Evolutionary conservation across 2,329 filamentous ascomycete species (phyloP).

Genomic region (Thielaviopsis euricoi): DNA sequence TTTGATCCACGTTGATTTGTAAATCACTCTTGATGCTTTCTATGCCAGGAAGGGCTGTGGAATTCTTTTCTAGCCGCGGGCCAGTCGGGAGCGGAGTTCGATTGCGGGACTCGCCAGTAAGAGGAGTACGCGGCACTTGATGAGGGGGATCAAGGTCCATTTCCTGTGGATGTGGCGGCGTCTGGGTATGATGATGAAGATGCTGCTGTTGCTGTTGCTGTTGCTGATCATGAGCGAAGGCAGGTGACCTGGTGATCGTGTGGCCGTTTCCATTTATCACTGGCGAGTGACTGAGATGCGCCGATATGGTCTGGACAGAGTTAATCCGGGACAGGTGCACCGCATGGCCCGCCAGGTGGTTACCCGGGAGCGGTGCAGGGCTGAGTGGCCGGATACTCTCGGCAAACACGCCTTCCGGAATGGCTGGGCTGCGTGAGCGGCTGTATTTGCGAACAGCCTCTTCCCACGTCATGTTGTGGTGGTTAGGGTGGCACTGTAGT

Average conservation of each 20-base stretch:
- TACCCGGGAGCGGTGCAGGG: slow-evolving; percentile 21
- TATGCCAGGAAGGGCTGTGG: slow-evolving; percentile 29
- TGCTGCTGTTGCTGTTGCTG: too few relatives aligned
- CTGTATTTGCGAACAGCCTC: slow-evolving; percentile 38
- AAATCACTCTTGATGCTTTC: slow-evolving; percentile 35
- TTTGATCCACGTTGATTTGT: slow-evolving; percentile 32
- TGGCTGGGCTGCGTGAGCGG: slow-evolving; percentile 32
- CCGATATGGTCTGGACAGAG: background rate
- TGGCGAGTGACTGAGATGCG: background rate
- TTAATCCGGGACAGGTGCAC: background rate
- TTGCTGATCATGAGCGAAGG: slow-evolving; percentile 23
- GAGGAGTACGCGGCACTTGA: slow-evolving; percentile 22
- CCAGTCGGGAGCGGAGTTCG: slow-evolving; percentile 40
- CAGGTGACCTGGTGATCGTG: slow-evolving; percentile 17
- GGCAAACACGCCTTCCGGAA: slow-evolving; percentile 29
- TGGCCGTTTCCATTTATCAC: background rate
- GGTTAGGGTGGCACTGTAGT: slow-evolving; percentile 38
- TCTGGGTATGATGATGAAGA: background rate
- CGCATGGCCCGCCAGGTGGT: background rate
- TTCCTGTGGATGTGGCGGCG: slow-evolving; percentile 24
- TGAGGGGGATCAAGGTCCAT: slow-evolving; percentile 36
- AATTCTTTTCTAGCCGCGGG: slow-evolving; percentile 34
- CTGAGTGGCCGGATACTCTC: slow-evolving; percentile 30
- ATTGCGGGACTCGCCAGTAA: slow-evolving; percentile 31
- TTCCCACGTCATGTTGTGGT: slow-evolving; percentile 45